Evolutionary conservation across 192 early-diverging fungal genomes (phyloP).

Genomic region (Diversispora eburnea): DNA sequence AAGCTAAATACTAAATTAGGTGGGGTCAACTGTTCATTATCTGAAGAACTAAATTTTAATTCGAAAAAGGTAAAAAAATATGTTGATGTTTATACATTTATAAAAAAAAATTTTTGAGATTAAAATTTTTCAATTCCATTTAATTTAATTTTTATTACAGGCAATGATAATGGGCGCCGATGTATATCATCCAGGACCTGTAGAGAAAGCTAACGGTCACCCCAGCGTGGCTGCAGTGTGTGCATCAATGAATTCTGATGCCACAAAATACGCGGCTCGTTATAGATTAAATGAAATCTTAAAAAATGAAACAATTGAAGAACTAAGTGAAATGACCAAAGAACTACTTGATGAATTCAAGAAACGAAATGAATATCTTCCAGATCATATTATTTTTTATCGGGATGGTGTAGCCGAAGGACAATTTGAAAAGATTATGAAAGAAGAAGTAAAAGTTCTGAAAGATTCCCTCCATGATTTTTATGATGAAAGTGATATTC

Average conservation of each 20-base stretch:
- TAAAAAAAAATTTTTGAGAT: no score
- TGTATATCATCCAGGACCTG: not conserved
- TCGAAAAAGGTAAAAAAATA: no score
- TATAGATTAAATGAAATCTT: conserved; percentile 31
- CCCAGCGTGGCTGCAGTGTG: not conserved
- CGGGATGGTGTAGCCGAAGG: conserved; percentile 84
- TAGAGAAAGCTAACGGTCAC: not conserved
- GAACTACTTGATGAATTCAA: conserved; percentile 51
- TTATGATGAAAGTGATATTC: not conserved
- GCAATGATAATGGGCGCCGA: not conserved
- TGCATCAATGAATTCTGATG: conserved; percentile 55
- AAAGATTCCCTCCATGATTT: not conserved
- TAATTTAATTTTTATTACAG: not conserved
- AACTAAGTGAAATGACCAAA: conserved; percentile 58
- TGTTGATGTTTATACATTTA: no score
- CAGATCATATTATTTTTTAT: conserved; percentile 72
- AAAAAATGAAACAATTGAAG: conserved; percentile 56
- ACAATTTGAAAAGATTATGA: conserved; percentile 38
- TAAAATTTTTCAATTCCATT: not conserved
- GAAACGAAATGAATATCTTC: conserved; percentile 43
- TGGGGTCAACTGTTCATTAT: no score
- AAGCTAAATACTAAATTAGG: no score
- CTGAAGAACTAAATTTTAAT: no score
- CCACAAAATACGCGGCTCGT: conserved; percentile 50
- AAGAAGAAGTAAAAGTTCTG: not conserved